Conservation (phyloP, 2,329 filamentous ascomycete species). For the Aspergillus japonicus region DNA sequence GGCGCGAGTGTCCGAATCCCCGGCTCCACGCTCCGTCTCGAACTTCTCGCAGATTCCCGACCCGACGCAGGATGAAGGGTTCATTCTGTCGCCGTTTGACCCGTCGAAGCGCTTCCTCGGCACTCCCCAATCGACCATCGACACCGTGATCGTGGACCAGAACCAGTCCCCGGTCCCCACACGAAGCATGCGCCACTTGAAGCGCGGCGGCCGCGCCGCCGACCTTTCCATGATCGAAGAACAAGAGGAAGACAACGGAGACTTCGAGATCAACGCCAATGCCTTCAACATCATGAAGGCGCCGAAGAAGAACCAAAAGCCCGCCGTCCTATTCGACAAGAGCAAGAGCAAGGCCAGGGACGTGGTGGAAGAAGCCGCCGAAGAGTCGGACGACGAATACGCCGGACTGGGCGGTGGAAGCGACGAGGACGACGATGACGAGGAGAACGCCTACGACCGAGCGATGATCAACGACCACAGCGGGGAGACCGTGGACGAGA, state of each 20-base stretch:
- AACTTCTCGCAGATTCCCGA: slow-evolving; percentile 68
- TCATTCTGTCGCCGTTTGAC: slow-evolving; percentile 70
- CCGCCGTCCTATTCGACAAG: slow-evolving; percentile 67
- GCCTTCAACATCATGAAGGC: slow-evolving; percentile 72
- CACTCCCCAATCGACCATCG: slow-evolving; percentile 65
- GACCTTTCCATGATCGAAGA: slow-evolving; percentile 50
- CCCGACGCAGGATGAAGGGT: slow-evolving; percentile 77
- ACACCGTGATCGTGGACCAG: slow-evolving; percentile 61
- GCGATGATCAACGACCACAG: slow-evolving; percentile 89
- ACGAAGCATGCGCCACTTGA: slow-evolving; percentile 57
- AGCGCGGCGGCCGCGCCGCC: slow-evolving; percentile 44
- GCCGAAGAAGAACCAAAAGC: slow-evolving; percentile 54
- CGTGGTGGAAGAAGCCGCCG: slow-evolving; percentile 88
- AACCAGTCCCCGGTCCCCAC: slow-evolving; percentile 64
- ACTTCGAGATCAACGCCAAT: slow-evolving; percentile 42
- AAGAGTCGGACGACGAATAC: slow-evolving; percentile 98
- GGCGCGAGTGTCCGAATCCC: slow-evolving; percentile 36
- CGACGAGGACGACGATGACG: slow-evolving; percentile 77
- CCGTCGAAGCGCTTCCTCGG: slow-evolving; percentile 63
- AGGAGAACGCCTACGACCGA: slow-evolving; percentile 72
- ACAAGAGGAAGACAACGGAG: slow-evolving; percentile 35
- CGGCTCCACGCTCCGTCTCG: slow-evolving; percentile 45
- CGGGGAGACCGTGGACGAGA: slow-evolving; percentile 73
- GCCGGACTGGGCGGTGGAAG: slow-evolving; percentile 87
- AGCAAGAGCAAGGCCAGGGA: slow-evolving; percentile 84